Conservation (phyloP, 768 basidiomycete species). For the Hysterangium stoloniferum region DNA sequence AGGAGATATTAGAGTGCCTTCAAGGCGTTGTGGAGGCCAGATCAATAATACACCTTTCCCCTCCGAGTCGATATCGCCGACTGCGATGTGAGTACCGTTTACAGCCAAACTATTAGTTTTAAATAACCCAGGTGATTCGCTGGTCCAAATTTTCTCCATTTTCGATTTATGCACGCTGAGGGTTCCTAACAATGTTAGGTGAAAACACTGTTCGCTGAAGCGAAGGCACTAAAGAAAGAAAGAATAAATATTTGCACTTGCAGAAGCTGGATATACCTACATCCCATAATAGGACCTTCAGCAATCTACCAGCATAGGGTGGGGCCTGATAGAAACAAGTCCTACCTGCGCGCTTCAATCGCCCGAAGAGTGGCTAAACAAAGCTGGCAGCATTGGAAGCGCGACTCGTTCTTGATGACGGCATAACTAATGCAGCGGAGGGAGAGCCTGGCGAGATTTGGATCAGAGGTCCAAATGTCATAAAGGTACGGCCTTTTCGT, state of each 20-base stretch:
- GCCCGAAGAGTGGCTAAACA: conserved; percentile 32
- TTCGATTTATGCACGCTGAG: conserved; percentile 44
- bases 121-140: conserved; percentile 32
- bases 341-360: conserved; percentile 59
- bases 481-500: neutral
- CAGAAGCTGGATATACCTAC: too few species aligned
- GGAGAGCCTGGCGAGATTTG: conserved; percentile 74
- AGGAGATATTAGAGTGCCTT: too few species aligned
- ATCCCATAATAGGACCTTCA: too few species aligned
- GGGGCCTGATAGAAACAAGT: conserved; percentile 53
- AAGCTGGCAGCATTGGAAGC: conserved; percentile 70
- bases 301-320: conserved; percentile 7
- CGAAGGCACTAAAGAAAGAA: too few species aligned
- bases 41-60: conserved; percentile 41
- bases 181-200: conserved; percentile 58
- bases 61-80: conserved; percentile 55
- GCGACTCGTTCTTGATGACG: conserved; percentile 56
- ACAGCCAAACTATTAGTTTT: conserved; percentile 62
- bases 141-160: conserved; percentile 37
- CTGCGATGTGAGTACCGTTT: conserved; percentile 38
- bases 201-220: too few species aligned
- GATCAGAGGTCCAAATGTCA: conserved; percentile 62
- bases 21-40: too few species aligned
- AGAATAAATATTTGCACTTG: too few species aligned
- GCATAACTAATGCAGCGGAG: conserved; percentile 15